Conservation (phyloP, 208 protist genomes). For the Trypanosoma cruzi region DNA sequence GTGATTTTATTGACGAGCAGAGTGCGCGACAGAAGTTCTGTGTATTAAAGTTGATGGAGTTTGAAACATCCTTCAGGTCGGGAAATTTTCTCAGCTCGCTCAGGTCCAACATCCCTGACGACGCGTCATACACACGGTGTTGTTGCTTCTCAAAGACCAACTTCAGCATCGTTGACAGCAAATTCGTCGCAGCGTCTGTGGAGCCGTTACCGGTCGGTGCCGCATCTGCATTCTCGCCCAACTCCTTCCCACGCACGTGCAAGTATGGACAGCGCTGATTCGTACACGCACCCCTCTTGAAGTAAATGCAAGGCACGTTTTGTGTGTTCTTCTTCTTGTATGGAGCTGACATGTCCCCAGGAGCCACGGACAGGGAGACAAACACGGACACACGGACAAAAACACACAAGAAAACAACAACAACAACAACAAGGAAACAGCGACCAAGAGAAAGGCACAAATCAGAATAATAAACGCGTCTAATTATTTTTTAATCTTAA, state of each 20-base stretch:
- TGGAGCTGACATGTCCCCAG: slow-evolving; percentile 38
- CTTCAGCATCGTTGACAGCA: slow-evolving; percentile 82
- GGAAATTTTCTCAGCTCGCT: slow-evolving; percentile 42
- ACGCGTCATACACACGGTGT: slow-evolving; percentile 54
- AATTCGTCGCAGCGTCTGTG: slow-evolving; percentile 27
- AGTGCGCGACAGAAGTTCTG: slow-evolving; percentile 77
- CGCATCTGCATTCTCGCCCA: slow-evolving; percentile 16
- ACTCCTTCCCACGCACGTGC: slow-evolving; percentile 55
- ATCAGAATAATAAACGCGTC: neutral
- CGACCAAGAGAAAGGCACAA: neutral
- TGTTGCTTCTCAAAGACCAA: slow-evolving; percentile 91
- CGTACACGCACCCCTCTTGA: slow-evolving; percentile 63
- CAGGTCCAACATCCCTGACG: slow-evolving; percentile 59
- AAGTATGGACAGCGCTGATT: slow-evolving; percentile 78
- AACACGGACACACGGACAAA: neutral
- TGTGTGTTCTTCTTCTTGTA: slow-evolving; percentile 65
- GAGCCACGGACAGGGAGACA: neutral
- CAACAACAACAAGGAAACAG: neutral
- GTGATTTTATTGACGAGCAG: slow-evolving; percentile 66
- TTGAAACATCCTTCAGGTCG: slow-evolving; percentile 57
- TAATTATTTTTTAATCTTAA: neutral
- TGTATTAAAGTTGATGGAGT: slow-evolving; percentile 87
- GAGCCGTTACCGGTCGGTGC: slow-evolving; percentile 11
- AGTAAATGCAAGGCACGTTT: slow-evolving; percentile 67
- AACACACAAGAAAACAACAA: slow-evolving; percentile 1